Base-by-base conservation (phyloP, 495 filamentous ascomycete species). In the Talaromyces proteolyticus region DNA sequence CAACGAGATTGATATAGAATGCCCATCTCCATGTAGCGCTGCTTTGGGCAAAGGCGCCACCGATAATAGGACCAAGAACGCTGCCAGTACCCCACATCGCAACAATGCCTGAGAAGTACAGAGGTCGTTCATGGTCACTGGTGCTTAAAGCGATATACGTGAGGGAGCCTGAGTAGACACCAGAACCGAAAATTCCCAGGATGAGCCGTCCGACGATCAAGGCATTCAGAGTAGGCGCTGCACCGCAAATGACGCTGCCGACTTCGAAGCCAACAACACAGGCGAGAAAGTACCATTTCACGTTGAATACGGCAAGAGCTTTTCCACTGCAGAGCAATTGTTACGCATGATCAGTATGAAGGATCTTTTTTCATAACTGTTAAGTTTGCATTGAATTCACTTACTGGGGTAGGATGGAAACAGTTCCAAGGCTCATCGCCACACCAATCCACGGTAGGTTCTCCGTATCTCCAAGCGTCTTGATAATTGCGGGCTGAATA, bases 1-100 rank as follows among this genome's bases (percentile, higher is more conserved):
- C 63, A 38, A 67, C 58, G 14, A 88, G 71, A 53, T 87, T 89
- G 60, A 91, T 80, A 64, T 87, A 90, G 58, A 89, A 89, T 19
- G 79, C 79, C 83, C 80, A 85, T 10, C 82, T 55, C 79, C 79
- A 85, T 1, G 67, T 74, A 16, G 74, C 73, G 0, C 41, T 44
- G 43, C 63, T 73, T 46, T 76, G 69, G 16, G 72, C 68, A 53
- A 89, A 87, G 4, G 76, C 76, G 23, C 82, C 84, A 5, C 84
- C 83, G 42, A 87, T 64, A 48, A 86, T 61, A 8, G 82, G 84
- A 4, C 81, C 82, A 0, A 82, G 59, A 0, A 70, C 61, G 11
- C 62, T 73, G 18, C 78, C 78, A 10, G 74, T n/a, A n/a, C 79
- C 81, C 73, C 72, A 84, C 38, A 57, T 68, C 2, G 65, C 48